Evolutionary conservation across 2,329 filamentous ascomycete genomes (phyloP).

Genomic region (Monilinia aucupariae): DNA sequence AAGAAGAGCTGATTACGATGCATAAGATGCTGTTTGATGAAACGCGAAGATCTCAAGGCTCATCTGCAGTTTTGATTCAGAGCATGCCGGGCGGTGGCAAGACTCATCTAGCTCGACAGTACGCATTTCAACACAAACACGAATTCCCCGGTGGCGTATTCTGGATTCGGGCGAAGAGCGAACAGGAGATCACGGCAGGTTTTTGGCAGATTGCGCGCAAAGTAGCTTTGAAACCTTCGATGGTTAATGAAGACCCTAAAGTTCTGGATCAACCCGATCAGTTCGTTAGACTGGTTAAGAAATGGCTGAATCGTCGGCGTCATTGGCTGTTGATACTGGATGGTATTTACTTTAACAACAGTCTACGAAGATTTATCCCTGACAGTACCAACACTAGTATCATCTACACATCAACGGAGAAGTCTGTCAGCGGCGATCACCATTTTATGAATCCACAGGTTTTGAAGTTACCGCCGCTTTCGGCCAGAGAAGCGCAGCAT

Average conservation of each 20-base stretch:
- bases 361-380: slow-evolving; percentile 57
- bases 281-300: slow-evolving; percentile 52
- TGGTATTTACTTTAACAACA: slow-evolving; percentile 56
- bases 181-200: slow-evolving; percentile 53
- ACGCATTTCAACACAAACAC: slow-evolving; percentile 54
- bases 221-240: slow-evolving; percentile 40
- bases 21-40: slow-evolving; percentile 55
- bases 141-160: slow-evolving; percentile 62
- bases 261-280: slow-evolving; percentile 36
- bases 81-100: slow-evolving; percentile 63
- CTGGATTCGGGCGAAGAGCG: slow-evolving; percentile 61
- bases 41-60: slow-evolving; percentile 50
- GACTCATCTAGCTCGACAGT: slow-evolving; percentile 62
- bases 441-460: slow-evolving; percentile 54
- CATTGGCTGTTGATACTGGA: slow-evolving; percentile 65
- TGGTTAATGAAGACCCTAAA: slow-evolving; percentile 32
- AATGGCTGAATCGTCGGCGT: slow-evolving; percentile 56
- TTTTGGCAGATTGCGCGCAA: slow-evolving; percentile 62
- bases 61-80: slow-evolving; percentile 58
- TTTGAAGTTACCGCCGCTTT: slow-evolving; percentile 51
- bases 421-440: slow-evolving; percentile 49
- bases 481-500: slow-evolving; percentile 51
- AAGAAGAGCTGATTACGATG: slow-evolving; percentile 52
- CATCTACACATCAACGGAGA: slow-evolving; percentile 63
- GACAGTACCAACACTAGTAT: slow-evolving; percentile 57